phyloP scores from a whole-genome alignment of 306 rosid genomes.

The Sphenostylis stenocarpa region DNA sequence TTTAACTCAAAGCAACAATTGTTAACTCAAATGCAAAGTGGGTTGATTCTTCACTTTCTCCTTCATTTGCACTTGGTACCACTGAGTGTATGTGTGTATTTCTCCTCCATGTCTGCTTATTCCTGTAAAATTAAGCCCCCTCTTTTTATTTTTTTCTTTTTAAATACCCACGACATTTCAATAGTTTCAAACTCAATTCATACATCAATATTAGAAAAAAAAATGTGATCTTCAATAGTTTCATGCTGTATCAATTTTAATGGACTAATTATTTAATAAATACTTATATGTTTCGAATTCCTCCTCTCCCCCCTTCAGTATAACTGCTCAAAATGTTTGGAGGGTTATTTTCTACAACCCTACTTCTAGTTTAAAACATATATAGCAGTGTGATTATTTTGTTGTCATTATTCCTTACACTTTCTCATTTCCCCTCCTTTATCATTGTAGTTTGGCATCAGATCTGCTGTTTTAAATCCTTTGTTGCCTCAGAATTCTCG shows the following conservation, averaged over 20 bases:
- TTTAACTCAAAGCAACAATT: not conserved
- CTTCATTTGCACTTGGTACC: not conserved
- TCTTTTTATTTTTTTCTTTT: not conserved
- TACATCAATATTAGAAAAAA: not conserved
- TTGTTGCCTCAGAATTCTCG: slow-evolving; percentile 99
- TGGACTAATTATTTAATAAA: slow-evolving; percentile 12
- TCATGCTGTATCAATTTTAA: not conserved
- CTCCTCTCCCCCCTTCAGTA: not conserved
- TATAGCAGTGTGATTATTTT: slow-evolving; percentile 12
- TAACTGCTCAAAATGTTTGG: not conserved
- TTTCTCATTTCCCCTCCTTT: not conserved
- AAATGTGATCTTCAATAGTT: not conserved
- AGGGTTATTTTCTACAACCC: not conserved
- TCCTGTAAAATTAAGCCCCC: not conserved
- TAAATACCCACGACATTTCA: not conserved
- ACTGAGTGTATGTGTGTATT: not conserved
- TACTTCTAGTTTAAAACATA: slow-evolving; percentile 3
- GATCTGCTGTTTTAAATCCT: slow-evolving; percentile 91
- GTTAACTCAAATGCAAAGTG: not conserved
- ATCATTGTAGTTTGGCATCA: slow-evolving; percentile 79
- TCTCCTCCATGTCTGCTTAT: not conserved
- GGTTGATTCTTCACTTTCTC: not conserved
- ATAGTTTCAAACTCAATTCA: not conserved
- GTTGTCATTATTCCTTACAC: not conserved
- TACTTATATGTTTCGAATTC: not conserved